Base-by-base conservation (phyloP, 805 yeast species). In the Tetrapisispora fleetii region DNA sequence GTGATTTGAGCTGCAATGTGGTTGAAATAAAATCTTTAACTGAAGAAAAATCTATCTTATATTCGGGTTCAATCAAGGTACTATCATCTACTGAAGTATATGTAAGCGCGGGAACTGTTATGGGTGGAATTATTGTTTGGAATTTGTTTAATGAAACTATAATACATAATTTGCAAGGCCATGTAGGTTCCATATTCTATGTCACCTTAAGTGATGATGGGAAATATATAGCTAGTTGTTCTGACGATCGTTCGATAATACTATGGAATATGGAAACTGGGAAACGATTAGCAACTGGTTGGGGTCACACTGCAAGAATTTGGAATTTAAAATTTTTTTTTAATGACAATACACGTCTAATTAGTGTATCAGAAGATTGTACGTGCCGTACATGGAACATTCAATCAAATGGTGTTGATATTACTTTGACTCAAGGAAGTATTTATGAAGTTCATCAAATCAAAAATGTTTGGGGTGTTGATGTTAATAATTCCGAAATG, bases 231-330 rank as follows among this genome's bases (percentile, higher is more conserved):
- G 80, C 83, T 1, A 81, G 91, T 44, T 93, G 99, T 62, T 91
- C 98, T 0, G 98, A 93, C 64, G 99, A 91, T 61, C 74, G 99
- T 52, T 85, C 96, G 0, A 80, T 93, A 48, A 83, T 81, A 49
- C 62, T 91, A 6, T 89, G 89, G 82, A 79, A 79, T 56, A 67
- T 83, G 52, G 58, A 58, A 7, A 59, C 76, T 1, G 91, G 95
- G 1, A 56, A 67, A 11, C 65, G 80, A 33, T 55, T 85, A 37
- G 84, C 91, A 1, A 77, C 81, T 27, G 97, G 96, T 0, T 93
- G 97, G 97, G 99, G 98, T 14, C 99, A 93, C 62, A 82, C 85
- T 1, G 91, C 98, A 0, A 77, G 99, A 60, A 90, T 93, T 38
- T 93, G 99, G 99, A 76, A 77, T 40, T 68, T 91, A 41, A 73